A percentile compares a stretch with the other conserved stretches of the same genome.
phyloP scores from a whole-genome alignment of 75 land plant species.

The Pinus tabuliformis region DNA sequence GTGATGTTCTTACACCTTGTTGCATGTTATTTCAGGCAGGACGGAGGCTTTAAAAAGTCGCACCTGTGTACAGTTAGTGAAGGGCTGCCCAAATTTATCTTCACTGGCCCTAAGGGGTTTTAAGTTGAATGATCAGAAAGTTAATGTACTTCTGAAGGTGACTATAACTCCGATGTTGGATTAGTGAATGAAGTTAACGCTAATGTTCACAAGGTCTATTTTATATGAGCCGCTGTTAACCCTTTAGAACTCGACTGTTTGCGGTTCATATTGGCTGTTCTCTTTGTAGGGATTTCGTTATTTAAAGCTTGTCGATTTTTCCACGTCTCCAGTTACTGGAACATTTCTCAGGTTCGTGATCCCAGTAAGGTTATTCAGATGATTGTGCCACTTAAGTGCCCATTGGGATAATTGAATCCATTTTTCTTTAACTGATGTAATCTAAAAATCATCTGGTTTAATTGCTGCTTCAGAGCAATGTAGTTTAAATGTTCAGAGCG shows the following conservation, averaged over 20 bases:
- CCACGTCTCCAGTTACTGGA: slow-evolving; percentile 65
- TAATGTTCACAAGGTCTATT: neutral
- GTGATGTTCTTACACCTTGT: neutral
- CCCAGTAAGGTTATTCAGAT: neutral
- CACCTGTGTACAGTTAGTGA: slow-evolving; percentile 65
- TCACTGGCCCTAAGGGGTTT: slow-evolving; percentile 69
- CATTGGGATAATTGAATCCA: neutral
- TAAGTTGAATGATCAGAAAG: slow-evolving; percentile 65
- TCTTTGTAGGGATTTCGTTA: slow-evolving; percentile 56
- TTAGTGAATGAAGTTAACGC: neutral
- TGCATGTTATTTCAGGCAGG: slow-evolving; percentile 31
- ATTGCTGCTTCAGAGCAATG: neutral
- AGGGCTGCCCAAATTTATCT: slow-evolving; percentile 60
- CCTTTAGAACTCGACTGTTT: neutral
- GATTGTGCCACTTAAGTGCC: neutral
- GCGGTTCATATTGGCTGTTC: neutral
- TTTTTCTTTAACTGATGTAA: neutral
- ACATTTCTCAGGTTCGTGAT: slow-evolving; percentile 53
- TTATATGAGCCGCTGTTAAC: neutral
- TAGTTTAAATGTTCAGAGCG: too few species aligned
- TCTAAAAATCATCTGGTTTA: slow-evolving; percentile 4
- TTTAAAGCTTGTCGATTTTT: slow-evolving; percentile 64
- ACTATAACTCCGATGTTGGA: neutral
- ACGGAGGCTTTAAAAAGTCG: slow-evolving; percentile 60
- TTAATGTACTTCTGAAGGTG: slow-evolving; percentile 74